These are phyloP conservation scores for Boletus rubescentipes DNA, from an alignment of 768 basidiomycete species.

Conservation along the genomic window DNA sequence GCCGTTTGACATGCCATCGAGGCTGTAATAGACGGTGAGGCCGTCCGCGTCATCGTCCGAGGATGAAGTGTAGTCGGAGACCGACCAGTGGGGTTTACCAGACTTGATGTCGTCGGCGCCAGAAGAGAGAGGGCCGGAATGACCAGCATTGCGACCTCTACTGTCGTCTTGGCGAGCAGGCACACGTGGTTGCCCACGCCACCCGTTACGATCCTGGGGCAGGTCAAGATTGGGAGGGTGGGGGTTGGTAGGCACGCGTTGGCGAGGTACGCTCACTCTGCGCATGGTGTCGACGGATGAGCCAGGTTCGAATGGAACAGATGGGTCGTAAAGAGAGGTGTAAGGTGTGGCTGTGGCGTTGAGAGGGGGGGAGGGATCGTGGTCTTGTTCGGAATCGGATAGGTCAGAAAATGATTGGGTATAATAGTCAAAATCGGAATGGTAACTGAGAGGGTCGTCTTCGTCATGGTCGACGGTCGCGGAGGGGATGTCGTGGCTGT, in stretches of 20 bases:
- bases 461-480: constrained; percentile 12
- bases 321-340: constrained; percentile 22
- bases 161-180: constrained; percentile 10
- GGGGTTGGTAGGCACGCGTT: background rate
- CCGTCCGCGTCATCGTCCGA: constrained; percentile 48
- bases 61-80: constrained; percentile 36
- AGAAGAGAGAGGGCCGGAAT: constrained; percentile 19
- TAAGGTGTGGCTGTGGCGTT: constrained; percentile 16
- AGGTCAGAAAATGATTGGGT: constrained; percentile 32
- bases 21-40: constrained; percentile 42
- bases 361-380: constrained; percentile 10
- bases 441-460: constrained; percentile 34
- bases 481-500: constrained; percentile 12
- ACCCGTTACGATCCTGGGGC: constrained; percentile 18
- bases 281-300: constrained; percentile 41
- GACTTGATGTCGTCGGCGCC: constrained; percentile 36
- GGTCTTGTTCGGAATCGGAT: constrained; percentile 31
- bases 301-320: constrained; percentile 39
- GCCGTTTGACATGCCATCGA: constrained; percentile 37
- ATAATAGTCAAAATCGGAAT: constrained; percentile 38
- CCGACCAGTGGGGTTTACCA: constrained; percentile 26
- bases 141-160: constrained; percentile 14
- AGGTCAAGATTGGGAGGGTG: constrained; percentile 4
- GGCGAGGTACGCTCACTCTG: background rate
- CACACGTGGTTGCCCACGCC: constrained; percentile 17